Evolutionary conservation across 2,329 filamentous ascomycete species (phyloP).

Genomic region (Botrytis fragariae): DNA sequence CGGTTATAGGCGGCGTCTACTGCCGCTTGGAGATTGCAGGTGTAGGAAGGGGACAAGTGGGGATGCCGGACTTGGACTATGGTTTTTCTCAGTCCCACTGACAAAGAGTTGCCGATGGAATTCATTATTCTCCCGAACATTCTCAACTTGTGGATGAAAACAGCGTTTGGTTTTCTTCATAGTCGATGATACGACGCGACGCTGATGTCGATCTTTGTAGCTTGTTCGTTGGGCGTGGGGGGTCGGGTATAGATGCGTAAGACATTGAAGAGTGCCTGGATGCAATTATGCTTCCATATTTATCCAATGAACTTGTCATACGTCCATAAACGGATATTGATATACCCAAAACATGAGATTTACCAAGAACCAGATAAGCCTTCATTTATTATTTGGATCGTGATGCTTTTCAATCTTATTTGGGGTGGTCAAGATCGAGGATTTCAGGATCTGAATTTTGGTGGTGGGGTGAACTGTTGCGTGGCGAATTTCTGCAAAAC

Average conservation of each 20-base stretch:
- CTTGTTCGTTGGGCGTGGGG: background rate
- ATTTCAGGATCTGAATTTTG: background rate
- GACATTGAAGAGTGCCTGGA: background rate
- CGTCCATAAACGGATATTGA: background rate
- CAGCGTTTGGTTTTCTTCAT: background rate
- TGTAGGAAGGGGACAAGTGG: background rate
- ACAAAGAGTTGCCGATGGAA: background rate
- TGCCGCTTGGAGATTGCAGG: background rate
- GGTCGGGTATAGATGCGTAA: background rate
- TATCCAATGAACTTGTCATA: background rate
- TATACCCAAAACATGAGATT: background rate
- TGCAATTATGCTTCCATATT: background rate
- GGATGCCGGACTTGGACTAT: background rate
- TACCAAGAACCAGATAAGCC: background rate
- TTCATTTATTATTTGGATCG: background rate
- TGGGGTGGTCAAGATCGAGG: background rate
- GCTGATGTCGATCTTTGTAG: background rate
- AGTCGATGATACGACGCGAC: background rate
- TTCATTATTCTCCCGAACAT: background rate
- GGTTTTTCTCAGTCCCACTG: background rate
- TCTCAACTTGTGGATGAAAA: background rate
- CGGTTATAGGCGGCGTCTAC: background rate
- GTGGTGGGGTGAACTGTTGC: background rate
- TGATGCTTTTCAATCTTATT: background rate
- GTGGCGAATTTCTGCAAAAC: background rate